These are phyloP conservation scores for Phytopythium cucurbitacearum DNA, from an alignment of 352 stramenopile species.

Conservation along the genomic window DNA sequence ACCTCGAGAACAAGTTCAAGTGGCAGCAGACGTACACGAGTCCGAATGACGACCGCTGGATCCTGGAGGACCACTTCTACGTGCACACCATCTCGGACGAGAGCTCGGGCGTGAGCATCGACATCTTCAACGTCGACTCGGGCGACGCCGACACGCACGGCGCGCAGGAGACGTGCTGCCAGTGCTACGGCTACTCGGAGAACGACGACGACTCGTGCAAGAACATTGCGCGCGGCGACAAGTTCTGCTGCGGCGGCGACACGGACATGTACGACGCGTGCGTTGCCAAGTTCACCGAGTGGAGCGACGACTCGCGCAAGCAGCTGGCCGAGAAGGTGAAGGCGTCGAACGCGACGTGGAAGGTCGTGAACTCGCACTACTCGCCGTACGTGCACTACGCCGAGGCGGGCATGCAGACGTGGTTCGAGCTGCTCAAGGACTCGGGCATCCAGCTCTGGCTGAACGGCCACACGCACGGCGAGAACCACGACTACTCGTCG, in stretches of 20 bases:
- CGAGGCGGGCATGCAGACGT: slow-evolving; percentile 28
- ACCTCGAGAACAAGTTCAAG: slow-evolving; percentile 34
- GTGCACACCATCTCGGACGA: slow-evolving; percentile 37
- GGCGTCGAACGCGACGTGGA: slow-evolving; percentile 56
- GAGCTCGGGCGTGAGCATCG: slow-evolving; percentile 35
- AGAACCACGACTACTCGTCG: slow-evolving; percentile 58
- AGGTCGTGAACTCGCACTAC: slow-evolving; percentile 71
- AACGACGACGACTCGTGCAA: slow-evolving; percentile 30
- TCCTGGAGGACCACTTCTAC: slow-evolving; percentile 55
- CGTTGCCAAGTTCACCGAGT: slow-evolving; percentile 31
- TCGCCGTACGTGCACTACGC: slow-evolving; percentile 49
- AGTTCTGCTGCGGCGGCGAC: slow-evolving; percentile 31
- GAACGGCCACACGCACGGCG: slow-evolving; percentile 62
- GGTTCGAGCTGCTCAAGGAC: slow-evolving; percentile 41
- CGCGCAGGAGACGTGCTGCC: slow-evolving; percentile 45
- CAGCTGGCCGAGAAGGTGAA: slow-evolving; percentile 34
- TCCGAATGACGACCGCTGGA: slow-evolving; percentile 49
- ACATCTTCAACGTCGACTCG: slow-evolving; percentile 62
- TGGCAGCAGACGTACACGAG: slow-evolving; percentile 45
- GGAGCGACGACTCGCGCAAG: slow-evolving; percentile 41
- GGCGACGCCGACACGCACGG: slow-evolving; percentile 47
- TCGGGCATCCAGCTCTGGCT: slow-evolving; percentile 36
- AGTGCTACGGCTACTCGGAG: slow-evolving; percentile 52
- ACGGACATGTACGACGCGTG: slow-evolving; percentile 39
- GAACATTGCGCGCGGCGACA: slow-evolving; percentile 30